Conservation (phyloP, 2,329 filamentous ascomycete genomes). For the Beauveria pseudobassiana region DNA sequence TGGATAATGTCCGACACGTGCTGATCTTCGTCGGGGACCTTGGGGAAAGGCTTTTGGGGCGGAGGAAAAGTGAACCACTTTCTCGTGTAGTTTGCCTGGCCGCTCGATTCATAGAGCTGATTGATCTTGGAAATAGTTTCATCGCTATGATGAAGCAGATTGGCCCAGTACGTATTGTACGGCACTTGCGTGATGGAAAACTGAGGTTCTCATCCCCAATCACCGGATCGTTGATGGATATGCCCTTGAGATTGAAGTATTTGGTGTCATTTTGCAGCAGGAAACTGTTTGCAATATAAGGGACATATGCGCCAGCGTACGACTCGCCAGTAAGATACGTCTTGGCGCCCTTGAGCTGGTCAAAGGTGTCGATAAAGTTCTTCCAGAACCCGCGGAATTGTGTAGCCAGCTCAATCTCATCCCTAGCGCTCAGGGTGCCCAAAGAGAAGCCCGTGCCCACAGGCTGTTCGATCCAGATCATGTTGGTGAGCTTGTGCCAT, state of each 20-base stretch:
- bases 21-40: conserved; percentile 43
- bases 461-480: conserved; percentile 68
- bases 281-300: conserved; percentile 68
- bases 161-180: conserved; percentile 53
- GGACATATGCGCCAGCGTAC: conserved; percentile 60
- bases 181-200: conserved; percentile 42
- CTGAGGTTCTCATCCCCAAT: conserved; percentile 42
- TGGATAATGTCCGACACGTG: conserved; percentile 49
- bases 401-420: conserved; percentile 54
- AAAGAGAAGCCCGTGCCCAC: conserved; percentile 61
- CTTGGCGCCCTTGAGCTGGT: conserved; percentile 48
- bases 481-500: conserved; percentile 69
- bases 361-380: conserved; percentile 62
- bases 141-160: conserved; percentile 57
- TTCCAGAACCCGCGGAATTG: conserved; percentile 68
- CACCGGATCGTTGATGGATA: conserved; percentile 66
- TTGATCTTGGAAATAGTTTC: conserved; percentile 46
- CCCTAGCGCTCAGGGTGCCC: conserved; percentile 54
- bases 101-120: conserved; percentile 47
- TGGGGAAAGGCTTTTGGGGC: conserved; percentile 44
- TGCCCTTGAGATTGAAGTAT: conserved; percentile 61
- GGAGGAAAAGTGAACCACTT: conserved; percentile 64
- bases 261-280: conserved; percentile 56
- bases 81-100: conserved; percentile 52
- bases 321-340: conserved; percentile 65